Evolutionary conservation across 768 basidiomycete species (phyloP), one percentile per base, ranked within the genome.

Genomic region (Coprinopsis marcescibilis): DNA sequence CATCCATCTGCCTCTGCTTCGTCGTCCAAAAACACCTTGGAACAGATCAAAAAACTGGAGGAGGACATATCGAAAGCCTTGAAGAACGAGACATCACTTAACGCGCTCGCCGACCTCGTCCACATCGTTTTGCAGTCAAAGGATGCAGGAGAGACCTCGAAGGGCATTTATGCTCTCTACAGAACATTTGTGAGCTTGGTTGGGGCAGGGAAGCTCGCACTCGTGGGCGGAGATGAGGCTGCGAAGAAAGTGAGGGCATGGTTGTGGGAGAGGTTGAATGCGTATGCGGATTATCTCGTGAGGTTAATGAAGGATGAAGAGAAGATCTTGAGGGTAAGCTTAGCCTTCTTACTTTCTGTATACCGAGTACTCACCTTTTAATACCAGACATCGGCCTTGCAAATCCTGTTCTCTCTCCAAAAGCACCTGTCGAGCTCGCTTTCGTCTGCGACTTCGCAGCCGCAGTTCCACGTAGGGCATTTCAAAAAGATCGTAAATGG

Each of bases 141-240:
- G 33, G 73, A 80, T 32, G 67, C 86, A 0, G 72, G 73, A 52
- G 72, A 77, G 23, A 75, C 80, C 12, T 85, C 71, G 14, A 91
- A 86, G 60, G 82, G 78, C 1, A 75, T 92, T 14, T 95, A 91
- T 64, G 83, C 90, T 0, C 62, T 87, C 4, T 93, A 95, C 61
- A 69, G 93, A 30, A 71, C 84, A 11, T 92, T 90, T 59, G 77
- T 86, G 7, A 54, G 73, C 17, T 65, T 88, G 27, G 73, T 91
- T 39, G 61, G 71, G 2, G 71, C 72, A 24, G 77, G 81, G 2
- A 78, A 81, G 52, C 65, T 91, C 12, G 26, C 17, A 4, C 69
- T 68, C 27, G 45, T 66, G 26, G 66, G 68, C 21, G 72, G 70
- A 13, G 68, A 77, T 26, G 81, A 79, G 21, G 76, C 75, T 13